Conservation (phyloP, 176 grass and related monocot species). For the Bothriochloa decipiens region DNA sequence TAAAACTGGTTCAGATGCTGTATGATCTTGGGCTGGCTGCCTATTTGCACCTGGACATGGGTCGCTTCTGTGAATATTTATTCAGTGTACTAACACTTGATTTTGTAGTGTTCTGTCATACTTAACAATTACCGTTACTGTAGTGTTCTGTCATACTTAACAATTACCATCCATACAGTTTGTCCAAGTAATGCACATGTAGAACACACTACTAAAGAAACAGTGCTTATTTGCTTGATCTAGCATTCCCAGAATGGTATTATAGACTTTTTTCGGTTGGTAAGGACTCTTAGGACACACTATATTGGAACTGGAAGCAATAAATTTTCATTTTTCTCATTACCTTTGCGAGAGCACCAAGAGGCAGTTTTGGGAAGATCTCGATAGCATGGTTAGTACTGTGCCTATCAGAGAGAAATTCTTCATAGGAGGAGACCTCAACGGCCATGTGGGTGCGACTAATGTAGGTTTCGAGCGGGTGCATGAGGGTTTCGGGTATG, state of each 20-base stretch:
- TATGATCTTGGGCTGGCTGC: neutral
- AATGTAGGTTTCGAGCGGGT: too few species aligned
- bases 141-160: neutral
- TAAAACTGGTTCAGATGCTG: neutral
- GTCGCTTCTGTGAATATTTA: neutral
- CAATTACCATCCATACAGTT: neutral
- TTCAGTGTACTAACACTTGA: neutral
- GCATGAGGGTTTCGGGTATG: too few species aligned
- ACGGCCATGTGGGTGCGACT: too few species aligned
- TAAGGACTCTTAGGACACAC: neutral
- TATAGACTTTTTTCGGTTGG: neutral
- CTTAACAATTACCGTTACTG: neutral
- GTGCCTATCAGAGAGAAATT: too few species aligned
- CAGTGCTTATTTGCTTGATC: constrained; percentile 8
- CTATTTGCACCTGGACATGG: too few species aligned
- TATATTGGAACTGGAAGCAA: neutral
- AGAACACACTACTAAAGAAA: neutral
- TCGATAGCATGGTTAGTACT: too few species aligned
- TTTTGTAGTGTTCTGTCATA: neutral
- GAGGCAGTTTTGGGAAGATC: too few species aligned
- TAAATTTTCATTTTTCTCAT: constrained; percentile 2
- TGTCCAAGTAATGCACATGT: neutral
- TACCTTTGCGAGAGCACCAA: too few species aligned
- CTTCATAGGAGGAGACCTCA: too few species aligned
- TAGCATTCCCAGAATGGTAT: neutral